Evolutionary conservation across 2,329 filamentous ascomycete genomes (phyloP).

Genomic region (Akanthomyces dipterigenus): DNA sequence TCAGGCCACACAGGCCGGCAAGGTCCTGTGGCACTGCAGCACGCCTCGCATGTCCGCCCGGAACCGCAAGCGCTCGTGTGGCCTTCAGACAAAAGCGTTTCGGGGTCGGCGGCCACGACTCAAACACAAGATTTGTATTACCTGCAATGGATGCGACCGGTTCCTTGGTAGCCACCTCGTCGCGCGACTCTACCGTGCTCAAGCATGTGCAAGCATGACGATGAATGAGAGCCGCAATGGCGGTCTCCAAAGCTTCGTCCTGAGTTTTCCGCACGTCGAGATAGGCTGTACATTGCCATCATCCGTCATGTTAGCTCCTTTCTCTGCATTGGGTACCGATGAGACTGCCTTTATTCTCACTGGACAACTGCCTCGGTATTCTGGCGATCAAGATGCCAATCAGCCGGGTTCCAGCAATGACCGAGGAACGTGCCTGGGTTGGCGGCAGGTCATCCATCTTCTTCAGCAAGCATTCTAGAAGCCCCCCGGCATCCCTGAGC

Average conservation of each 20-base stretch:
- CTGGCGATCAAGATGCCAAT: background rate
- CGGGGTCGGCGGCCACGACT: background rate
- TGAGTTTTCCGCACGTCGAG: too few species aligned
- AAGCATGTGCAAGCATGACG: too few species aligned
- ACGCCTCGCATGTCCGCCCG: background rate
- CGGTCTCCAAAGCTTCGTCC: too few species aligned
- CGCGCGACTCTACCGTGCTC: too few species aligned
- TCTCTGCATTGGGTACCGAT: too few species aligned
- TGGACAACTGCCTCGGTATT: background rate
- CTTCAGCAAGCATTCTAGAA: conserved; percentile 9
- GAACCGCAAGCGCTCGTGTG: background rate
- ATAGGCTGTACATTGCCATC: too few species aligned
- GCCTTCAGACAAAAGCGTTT: background rate
- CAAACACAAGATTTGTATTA: background rate
- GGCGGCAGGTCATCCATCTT: background rate
- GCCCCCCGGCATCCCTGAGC: background rate
- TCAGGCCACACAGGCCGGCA: background rate
- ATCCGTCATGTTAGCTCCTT: too few species aligned
- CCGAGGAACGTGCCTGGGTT: background rate
- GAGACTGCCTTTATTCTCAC: too few species aligned
- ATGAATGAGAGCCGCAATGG: too few species aligned
- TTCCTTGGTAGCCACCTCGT: background rate
- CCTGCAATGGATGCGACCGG: background rate
- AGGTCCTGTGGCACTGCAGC: background rate
- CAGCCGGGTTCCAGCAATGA: background rate